A percentile compares a stretch with the other conserved stretches of the same genome.
These are phyloP conservation scores for Boletus insuetus DNA, from an alignment of 768 basidiomycete species.

Conservation along the genomic window DNA sequence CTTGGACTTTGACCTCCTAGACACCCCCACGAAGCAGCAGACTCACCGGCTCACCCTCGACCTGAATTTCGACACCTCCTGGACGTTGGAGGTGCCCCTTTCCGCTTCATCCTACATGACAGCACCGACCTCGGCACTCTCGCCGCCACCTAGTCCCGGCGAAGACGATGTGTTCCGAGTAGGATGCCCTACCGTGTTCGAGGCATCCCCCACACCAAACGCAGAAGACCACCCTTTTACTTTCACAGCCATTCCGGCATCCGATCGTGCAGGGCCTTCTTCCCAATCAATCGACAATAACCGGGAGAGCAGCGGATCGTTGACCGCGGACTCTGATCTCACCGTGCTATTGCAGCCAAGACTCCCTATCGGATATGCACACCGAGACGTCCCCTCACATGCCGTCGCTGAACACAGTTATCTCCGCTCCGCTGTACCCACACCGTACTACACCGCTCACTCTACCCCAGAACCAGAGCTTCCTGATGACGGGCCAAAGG, in stretches of 20 bases:
- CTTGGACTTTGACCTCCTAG: no score
- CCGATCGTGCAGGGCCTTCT: constrained; percentile 4
- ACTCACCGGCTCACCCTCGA: constrained; percentile 20
- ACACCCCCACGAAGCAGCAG: no score
- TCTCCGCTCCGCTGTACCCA: constrained; percentile 21
- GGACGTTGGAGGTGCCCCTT: constrained; percentile 12
- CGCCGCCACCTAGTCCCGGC: constrained; percentile 5
- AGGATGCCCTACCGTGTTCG: background rate
- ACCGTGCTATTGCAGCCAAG: constrained; percentile 12
- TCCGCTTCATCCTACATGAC: constrained; percentile 22
- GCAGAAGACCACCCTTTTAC: constrained; percentile 4
- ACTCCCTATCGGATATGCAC: constrained; percentile 11
- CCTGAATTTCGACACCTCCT: constrained; percentile 20
- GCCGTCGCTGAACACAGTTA: constrained; percentile 14
- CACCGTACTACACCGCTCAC: constrained; percentile 33
- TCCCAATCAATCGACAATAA: background rate
- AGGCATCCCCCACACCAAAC: constrained; percentile 1
- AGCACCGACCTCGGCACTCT: constrained; percentile 9
- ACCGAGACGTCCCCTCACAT: constrained; percentile 7
- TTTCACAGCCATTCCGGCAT: constrained; percentile 1
- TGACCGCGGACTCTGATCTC: constrained; percentile 21
- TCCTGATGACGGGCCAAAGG: constrained; percentile 14
- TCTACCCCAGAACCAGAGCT: constrained; percentile 30
- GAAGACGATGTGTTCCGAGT: constrained; percentile 13
- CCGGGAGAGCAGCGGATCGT: constrained; percentile 12